Conservation (phyloP, 1,139 yeast genomes). For the Candida anutae region DNA sequence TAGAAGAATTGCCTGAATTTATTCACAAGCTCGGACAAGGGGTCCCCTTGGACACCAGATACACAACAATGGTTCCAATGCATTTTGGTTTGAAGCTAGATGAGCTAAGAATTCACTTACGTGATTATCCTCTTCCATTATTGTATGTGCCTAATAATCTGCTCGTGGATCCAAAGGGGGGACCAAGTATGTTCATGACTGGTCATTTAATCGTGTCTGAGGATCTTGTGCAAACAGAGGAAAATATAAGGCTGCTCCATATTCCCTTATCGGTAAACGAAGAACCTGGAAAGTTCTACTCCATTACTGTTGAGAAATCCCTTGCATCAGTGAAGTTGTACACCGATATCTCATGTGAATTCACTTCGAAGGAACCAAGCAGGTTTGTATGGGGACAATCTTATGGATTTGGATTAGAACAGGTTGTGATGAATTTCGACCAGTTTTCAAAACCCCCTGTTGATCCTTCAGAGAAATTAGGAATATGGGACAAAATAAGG, state of each 20-base stretch:
- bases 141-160: conserved; percentile 27
- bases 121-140: conserved; percentile 66
- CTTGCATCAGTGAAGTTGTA: conserved; percentile 69
- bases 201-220: conserved; percentile 48
- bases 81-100: conserved; percentile 39
- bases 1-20: conserved; percentile 49
- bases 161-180: conserved; percentile 6
- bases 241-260: conserved; percentile 50
- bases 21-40: conserved; percentile 75
- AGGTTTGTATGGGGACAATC: conserved; percentile 83
- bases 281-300: conserved; percentile 28
- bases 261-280: conserved; percentile 51
- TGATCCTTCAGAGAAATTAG: conserved; percentile 51
- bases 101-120: conserved; percentile 47
- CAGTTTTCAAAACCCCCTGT: conserved; percentile 77
- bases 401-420: conserved; percentile 78
- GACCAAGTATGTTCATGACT: conserved; percentile 25
- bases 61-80: conserved; percentile 63
- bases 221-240: conserved; percentile 26
- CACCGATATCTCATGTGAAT: conserved; percentile 50
- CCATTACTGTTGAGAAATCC: conserved; percentile 66
- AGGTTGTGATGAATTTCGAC: conserved; percentile 71
- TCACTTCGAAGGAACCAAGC: conserved; percentile 53
- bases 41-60: conserved; percentile 61
- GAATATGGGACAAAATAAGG: conserved; percentile 54